A percentile compares a stretch with the other conserved stretches of the same genome.
Conservation (phyloP, 495 filamentous ascomycete genomes). For the Penicillium paradoxum region DNA sequence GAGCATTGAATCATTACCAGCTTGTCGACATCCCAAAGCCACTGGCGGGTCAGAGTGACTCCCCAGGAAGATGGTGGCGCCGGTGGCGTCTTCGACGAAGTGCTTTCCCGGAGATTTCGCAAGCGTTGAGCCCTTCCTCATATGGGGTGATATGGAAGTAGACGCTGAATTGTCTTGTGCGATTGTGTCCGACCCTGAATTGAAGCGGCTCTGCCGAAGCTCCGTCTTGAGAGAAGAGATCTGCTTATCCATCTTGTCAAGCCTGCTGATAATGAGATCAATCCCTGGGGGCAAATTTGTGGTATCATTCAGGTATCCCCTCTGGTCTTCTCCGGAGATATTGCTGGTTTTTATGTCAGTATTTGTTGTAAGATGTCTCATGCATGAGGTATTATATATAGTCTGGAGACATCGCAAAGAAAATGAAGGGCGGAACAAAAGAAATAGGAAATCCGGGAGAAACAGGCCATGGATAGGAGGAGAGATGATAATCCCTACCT, state of each 20-base stretch:
- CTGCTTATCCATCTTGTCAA: conserved; percentile 21
- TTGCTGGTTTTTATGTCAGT: background rate
- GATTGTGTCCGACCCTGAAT: background rate
- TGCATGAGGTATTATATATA: background rate
- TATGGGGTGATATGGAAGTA: too few species aligned
- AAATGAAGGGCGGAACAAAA: too few species aligned
- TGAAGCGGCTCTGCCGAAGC: background rate
- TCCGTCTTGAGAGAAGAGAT: conserved; percentile 21
- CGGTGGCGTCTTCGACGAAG: conserved; percentile 25
- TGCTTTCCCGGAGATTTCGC: conserved; percentile 16
- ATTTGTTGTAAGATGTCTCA: background rate
- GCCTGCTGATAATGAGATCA: conserved; percentile 9
- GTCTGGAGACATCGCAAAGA: too few species aligned
- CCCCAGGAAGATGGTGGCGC: conserved; percentile 22
- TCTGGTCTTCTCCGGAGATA: background rate
- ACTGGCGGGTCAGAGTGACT: conserved; percentile 19
- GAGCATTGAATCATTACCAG: conserved; percentile 3
- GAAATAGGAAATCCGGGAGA: too few species aligned
- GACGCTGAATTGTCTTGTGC: background rate
- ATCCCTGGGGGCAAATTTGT: background rate
- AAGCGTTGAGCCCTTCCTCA: background rate
- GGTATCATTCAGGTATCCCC: background rate
- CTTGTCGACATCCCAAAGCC: conserved; percentile 17
- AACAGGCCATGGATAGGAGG: too few species aligned
- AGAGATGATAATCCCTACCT: background rate